Base-by-base conservation (phyloP, 2,329 filamentous ascomycete genomes). In the Penicillium sp. region DNA sequence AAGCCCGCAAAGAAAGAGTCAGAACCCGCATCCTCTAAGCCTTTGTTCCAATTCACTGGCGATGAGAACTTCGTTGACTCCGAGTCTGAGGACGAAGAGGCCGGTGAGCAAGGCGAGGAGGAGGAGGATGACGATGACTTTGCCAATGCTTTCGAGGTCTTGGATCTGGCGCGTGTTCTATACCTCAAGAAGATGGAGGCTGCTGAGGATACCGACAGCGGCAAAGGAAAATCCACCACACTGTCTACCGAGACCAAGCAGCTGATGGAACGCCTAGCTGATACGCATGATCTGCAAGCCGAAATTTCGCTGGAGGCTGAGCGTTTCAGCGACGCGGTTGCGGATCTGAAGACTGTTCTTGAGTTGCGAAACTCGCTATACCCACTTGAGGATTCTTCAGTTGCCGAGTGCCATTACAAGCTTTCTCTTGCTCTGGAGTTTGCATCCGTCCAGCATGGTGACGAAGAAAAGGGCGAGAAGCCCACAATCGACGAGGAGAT, bases 301-400 rank as follows among this genome's bases (percentile, higher is more conserved):
- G 94, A 99, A 75, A 97, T 99, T 58, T 95, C 90, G n/a, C 81
- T 99, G 27, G 94, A 99, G 77, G 96, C 94, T 64, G 94, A 97
- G 76, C 87, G 89, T 78, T 99, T 96, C 70, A 81, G 85, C 40
- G 88, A 91, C 62, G 93, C 94, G n/a, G 90, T 96, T 49, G 83
- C 86, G 44, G 94, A 99, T 74, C 86, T 91, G 49, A 86, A 86
- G 64, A 85, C 88, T 13, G 87, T 92, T 1, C 83, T 97, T 46
- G 83, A 84, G 39, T 84, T 95, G 67, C 95, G 95, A 75, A 77
- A 90, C 64, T 83, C 89, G 47, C 82, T 97, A 2, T 92, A 91
- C 69, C 83, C 90, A 0, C 82, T 88, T 47, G 91, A 95, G 58
- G 91, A 90, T 13, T 89, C 92, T 64, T 83, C 95, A 48, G 83